These are phyloP conservation scores for Lentinus tigrinus DNA, from an alignment of 768 basidiomycete species.

Conservation along the genomic window DNA sequence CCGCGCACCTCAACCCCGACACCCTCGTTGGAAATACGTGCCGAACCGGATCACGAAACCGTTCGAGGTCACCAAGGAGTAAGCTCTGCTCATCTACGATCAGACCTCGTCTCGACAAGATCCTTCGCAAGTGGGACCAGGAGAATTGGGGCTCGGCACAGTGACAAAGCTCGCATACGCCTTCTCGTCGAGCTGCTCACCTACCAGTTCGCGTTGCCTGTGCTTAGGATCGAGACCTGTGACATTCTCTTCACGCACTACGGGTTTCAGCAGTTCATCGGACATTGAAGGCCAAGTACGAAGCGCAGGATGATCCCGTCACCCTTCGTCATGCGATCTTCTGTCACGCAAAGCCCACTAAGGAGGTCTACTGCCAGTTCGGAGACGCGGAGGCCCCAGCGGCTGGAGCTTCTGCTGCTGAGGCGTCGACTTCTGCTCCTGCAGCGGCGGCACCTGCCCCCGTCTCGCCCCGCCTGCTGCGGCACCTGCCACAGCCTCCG, in stretches of 20 bases:
- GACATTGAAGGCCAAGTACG: conserved; percentile 96
- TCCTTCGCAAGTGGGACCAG: conserved; percentile 91
- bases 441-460: conserved; percentile 43
- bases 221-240: conserved; percentile 99
- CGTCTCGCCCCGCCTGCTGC: conserved; percentile 44
- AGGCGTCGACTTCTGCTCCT: conserved; percentile 37
- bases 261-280: conserved; percentile 90
- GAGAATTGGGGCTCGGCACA: conserved; percentile 83
- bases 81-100: conserved; percentile 93
- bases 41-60: conserved; percentile 93
- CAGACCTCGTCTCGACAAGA: conserved; percentile 95
- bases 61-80: conserved; percentile 80
- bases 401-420: conserved; percentile 34
- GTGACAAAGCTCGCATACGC: conserved; percentile 94
- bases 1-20: conserved; percentile 88
- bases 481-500: conserved; percentile 54
- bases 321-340: conserved; percentile 77
- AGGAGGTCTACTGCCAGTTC: conserved; percentile 97
- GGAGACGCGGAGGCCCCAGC: conserved; percentile 71
- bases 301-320: conserved; percentile 81
- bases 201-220: conserved; percentile 98
- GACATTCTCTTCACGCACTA: conserved; percentile 87
- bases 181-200: conserved; percentile 94
- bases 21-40: conserved; percentile 93
- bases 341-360: conserved; percentile 92